Evolutionary conservation across 2,329 filamentous ascomycete species (phyloP).

Genomic region (Chaetomiaceae sp.): DNA sequence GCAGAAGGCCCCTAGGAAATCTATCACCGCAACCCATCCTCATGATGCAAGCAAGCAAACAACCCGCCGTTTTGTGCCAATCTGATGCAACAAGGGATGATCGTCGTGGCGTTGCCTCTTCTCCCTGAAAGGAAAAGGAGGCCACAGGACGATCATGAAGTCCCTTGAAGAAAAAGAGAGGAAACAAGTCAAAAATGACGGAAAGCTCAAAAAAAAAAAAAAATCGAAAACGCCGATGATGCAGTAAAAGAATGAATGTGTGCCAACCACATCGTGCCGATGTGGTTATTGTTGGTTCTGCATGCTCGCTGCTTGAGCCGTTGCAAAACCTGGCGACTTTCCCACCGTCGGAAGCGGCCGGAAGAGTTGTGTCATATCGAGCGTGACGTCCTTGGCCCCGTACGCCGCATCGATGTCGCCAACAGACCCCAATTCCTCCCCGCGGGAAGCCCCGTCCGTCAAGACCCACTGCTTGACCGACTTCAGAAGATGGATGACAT

Average conservation of each 20-base stretch:
- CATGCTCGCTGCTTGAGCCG: slow-evolving; percentile 40
- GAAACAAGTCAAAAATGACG: slow-evolving; percentile 26
- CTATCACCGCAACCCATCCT: slow-evolving; percentile 33
- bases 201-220: slow-evolving; percentile 26
- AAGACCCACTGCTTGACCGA: slow-evolving; percentile 57
- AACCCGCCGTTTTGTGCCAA: slow-evolving; percentile 33
- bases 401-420: slow-evolving; percentile 65
- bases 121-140: neutral
- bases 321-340: slow-evolving; percentile 39
- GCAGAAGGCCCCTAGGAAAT: slow-evolving; percentile 30
- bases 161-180: slow-evolving; percentile 24
- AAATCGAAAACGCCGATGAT: slow-evolving; percentile 28
- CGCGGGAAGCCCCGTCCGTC: slow-evolving; percentile 59
- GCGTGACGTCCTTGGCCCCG: slow-evolving; percentile 57
- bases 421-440: slow-evolving; percentile 64
- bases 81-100: slow-evolving; percentile 37
- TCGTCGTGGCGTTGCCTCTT: slow-evolving; percentile 23
- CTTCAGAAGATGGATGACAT: slow-evolving; percentile 58
- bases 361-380: slow-evolving; percentile 70
- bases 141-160: slow-evolving; percentile 12
- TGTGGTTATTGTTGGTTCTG: slow-evolving; percentile 26
- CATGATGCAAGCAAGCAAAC: slow-evolving; percentile 36
- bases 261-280: slow-evolving; percentile 32
- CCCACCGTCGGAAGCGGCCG: slow-evolving; percentile 51
- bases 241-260: slow-evolving; percentile 23